Evolutionary conservation across 2,329 filamentous ascomycete species (phyloP), one percentile per base, ranked within the genome.

Genomic region (Stachybotrys echinatus): DNA sequence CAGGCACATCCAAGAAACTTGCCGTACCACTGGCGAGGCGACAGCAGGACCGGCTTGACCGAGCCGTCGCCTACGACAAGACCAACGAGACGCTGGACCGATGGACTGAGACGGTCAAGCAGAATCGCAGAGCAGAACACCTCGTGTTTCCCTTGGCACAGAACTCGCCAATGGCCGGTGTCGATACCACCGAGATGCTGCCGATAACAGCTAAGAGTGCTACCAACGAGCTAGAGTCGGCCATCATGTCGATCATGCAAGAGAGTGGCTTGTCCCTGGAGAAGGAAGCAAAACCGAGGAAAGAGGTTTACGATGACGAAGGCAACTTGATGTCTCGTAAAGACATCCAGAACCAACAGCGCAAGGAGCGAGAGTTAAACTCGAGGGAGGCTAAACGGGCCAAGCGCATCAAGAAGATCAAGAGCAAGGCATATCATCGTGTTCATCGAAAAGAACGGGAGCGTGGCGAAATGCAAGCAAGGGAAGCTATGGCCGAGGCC

Each of bases 361-460:
- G 94, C 12, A 85, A 84, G 65, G 84, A 89, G 55, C 80, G 94
- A 57, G 92, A 97, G 61, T 72, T 96, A 7, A 79, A 92, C 56
- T 96, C 95, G 60, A 81, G 92, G 12, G 92, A 97, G 69, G 87
- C 95, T 62, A 85, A 91, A 42, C 87, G 91, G 50, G 83, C 91
- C 7, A 95, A 92, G 71, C 86, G 94, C 21, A 90, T 99, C 71
- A 96, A 96, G 74, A 97, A 97, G 75, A 99, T 99, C 73, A 99
- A 99, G 77, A 95, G 89, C 65, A 99, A 96, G 68, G 83, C 91
- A 1, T 99, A 95, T 65, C 88, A 92, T 49, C 86, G 92, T 42
- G 87, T 97, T 14, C 92, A 97, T 69, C 84, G 92, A 37, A 96
- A 87, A 64, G 88, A 84, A 67, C 61, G 74, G 58, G 69, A 78